Evolutionary conservation across 75 land plant species (phyloP).

Genomic region (Pseudotsuga menziesii): DNA sequence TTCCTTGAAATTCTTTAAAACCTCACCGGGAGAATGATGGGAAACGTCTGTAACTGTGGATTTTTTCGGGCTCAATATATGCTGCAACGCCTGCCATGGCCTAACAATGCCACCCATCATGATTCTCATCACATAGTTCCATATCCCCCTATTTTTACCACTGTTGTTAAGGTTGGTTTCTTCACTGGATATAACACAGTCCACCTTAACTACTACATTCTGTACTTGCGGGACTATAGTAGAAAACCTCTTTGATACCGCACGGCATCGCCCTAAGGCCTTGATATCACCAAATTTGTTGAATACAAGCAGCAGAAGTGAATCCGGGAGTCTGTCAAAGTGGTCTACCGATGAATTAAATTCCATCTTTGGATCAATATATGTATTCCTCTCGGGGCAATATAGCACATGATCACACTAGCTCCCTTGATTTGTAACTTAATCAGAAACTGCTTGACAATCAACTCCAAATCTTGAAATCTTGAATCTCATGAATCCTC

Average conservation of each 20-base stretch:
- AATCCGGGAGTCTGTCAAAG: slow-evolving; percentile 26
- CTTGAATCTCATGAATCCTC: neutral
- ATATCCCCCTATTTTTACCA: slow-evolving; percentile 18
- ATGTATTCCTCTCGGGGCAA: neutral
- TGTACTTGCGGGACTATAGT: slow-evolving; percentile 17
- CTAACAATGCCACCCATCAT: slow-evolving; percentile 35
- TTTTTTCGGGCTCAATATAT: slow-evolving; percentile 42
- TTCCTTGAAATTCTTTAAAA: slow-evolving; percentile 46
- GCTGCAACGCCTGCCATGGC: slow-evolving; percentile 44
- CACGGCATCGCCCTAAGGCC: slow-evolving; percentile 22
- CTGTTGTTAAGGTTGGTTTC: slow-evolving; percentile 4
- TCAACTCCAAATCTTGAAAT: neutral
- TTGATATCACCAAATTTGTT: slow-evolving; percentile 22
- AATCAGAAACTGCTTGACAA: neutral
- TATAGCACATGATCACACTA: neutral
- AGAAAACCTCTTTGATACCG: slow-evolving; percentile 27
- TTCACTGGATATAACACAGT: slow-evolving; percentile 31
- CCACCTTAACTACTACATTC: slow-evolving; percentile 28
- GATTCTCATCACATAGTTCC: slow-evolving; percentile 30
- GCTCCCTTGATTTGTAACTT: neutral
- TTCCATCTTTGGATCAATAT: slow-evolving; percentile 10
- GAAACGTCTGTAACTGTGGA: slow-evolving; percentile 45
- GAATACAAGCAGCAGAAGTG: slow-evolving; percentile 21
- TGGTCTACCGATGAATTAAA: slow-evolving; percentile 8
- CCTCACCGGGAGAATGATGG: slow-evolving; percentile 58